Percentiles rank a stretch among this genome's conserved stretches.
These are phyloP conservation scores for Avena insularis DNA, from an alignment of 176 grass and related monocot species.

Conservation along the genomic window DNA sequence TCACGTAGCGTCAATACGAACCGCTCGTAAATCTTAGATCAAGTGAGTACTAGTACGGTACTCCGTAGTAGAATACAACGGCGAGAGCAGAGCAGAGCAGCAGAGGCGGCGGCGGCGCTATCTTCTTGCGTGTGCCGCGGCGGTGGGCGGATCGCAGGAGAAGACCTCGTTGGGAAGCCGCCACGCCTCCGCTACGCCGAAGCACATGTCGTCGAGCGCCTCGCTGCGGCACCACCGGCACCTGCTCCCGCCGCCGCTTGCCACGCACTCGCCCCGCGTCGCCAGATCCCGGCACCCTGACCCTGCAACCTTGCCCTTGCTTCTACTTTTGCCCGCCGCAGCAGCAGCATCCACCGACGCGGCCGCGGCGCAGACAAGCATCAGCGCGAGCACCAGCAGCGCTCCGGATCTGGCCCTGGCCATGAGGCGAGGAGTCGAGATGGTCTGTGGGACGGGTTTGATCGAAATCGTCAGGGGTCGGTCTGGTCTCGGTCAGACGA, in stretches of 20 bases:
- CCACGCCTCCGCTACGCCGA: constrained; percentile 79
- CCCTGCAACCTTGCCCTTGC: neutral
- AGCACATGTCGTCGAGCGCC: constrained; percentile 94
- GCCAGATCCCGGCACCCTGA: constrained; percentile 60
- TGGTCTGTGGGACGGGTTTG: constrained; percentile 8
- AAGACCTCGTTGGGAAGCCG: constrained; percentile 84
- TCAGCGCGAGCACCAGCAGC: constrained; percentile 9
- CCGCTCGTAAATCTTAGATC: neutral
- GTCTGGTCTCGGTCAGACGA: neutral
- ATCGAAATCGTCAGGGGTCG: neutral
- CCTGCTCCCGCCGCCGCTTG: constrained; percentile 42
- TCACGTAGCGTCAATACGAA: neutral
- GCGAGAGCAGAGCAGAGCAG: neutral
- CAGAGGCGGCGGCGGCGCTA: neutral
- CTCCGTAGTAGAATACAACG: neutral
- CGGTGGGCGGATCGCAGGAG: constrained; percentile 56
- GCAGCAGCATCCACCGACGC: neutral
- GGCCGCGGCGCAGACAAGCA: constrained; percentile 31
- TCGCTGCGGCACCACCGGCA: constrained; percentile 92
- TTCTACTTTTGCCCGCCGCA: neutral
- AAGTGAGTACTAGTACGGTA: neutral
- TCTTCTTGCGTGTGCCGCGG: constrained; percentile 22
- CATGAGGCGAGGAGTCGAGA: constrained; percentile 5
- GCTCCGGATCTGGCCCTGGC: constrained; percentile 20
- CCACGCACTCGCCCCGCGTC: constrained; percentile 52